Percentiles rank a stretch among this genome's conserved stretches.
These are phyloP conservation scores for Rickenella mellea DNA, from an alignment of 768 basidiomycete species.

Conservation along the genomic window DNA sequence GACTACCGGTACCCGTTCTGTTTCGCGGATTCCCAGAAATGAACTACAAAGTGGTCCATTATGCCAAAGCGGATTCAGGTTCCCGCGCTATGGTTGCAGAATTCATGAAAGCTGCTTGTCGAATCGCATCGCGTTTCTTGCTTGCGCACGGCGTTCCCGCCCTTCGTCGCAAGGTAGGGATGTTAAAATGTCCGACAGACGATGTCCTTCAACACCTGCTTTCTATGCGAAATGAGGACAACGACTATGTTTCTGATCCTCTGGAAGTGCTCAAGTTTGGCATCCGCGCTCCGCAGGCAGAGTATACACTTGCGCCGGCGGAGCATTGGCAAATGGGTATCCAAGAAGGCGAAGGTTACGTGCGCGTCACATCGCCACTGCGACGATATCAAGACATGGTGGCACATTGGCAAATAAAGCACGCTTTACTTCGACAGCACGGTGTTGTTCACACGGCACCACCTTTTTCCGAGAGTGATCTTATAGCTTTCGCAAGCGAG, in stretches of 20 bases:
- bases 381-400: constrained; percentile 78
- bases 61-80: constrained; percentile 23
- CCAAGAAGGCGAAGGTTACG: constrained; percentile 70
- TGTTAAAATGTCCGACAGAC: constrained; percentile 21
- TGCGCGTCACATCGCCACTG: constrained; percentile 77
- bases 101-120: constrained; percentile 73
- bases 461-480: constrained; percentile 35
- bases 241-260: constrained; percentile 33
- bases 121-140: constrained; percentile 66
- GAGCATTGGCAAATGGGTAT: constrained; percentile 65
- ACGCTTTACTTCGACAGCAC: constrained; percentile 40
- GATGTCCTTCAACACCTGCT: constrained; percentile 36
- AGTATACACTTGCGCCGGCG: constrained; percentile 42
- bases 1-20: constrained; percentile 3
- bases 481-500: constrained; percentile 33
- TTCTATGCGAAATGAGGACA: constrained; percentile 35
- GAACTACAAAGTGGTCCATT: constrained; percentile 31
- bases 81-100: constrained; percentile 60
- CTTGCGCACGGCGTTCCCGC: constrained; percentile 49
- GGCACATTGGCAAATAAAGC: constrained; percentile 90
- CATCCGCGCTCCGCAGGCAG: constrained; percentile 24
- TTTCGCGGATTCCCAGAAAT: constrained; percentile 43
- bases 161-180: constrained; percentile 43
- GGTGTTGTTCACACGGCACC: constrained; percentile 22
- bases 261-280: constrained; percentile 23